Evolutionary conservation across 305 asterid genomes (phyloP).

Genomic region (Fraxinus platypoda): DNA sequence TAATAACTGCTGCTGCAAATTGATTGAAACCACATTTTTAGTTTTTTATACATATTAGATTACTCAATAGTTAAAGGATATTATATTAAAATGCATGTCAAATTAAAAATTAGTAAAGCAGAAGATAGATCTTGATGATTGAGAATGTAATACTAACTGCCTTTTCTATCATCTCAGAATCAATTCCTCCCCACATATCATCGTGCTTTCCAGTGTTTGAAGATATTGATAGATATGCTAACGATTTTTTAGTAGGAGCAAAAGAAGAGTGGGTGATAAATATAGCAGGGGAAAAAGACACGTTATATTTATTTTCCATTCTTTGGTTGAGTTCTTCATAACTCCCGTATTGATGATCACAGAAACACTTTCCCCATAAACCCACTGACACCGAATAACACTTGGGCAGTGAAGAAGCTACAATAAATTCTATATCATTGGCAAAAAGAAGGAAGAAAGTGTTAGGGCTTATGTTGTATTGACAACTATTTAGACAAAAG

Average conservation of each 20-base stretch:
- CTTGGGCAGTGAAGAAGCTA: neutral
- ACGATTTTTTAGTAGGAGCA: neutral
- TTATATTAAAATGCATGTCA: neutral
- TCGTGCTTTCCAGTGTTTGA: neutral
- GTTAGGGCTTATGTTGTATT: too few species aligned
- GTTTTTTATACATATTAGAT: neutral
- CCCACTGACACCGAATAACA: neutral
- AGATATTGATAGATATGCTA: neutral
- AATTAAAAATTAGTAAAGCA: conserved; percentile 8
- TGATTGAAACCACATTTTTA: conserved; percentile 22
- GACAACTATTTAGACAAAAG: too few species aligned
- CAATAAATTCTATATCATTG: neutral
- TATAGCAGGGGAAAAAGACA: neutral
- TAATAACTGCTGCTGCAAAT: conserved; percentile 63
- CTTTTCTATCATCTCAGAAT: neutral
- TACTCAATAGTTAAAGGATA: neutral
- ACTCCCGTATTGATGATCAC: neutral
- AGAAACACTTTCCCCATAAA: neutral
- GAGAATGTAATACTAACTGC: conserved; percentile 5
- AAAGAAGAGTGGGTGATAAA: neutral
- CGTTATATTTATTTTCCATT: neutral
- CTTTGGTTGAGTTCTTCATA: neutral
- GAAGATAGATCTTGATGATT: conserved; percentile 13
- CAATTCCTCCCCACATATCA: neutral
- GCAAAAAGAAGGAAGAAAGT: neutral